Conservation (phyloP, 2,329 filamentous ascomycete genomes). For the Fulvia fulva region DNA sequence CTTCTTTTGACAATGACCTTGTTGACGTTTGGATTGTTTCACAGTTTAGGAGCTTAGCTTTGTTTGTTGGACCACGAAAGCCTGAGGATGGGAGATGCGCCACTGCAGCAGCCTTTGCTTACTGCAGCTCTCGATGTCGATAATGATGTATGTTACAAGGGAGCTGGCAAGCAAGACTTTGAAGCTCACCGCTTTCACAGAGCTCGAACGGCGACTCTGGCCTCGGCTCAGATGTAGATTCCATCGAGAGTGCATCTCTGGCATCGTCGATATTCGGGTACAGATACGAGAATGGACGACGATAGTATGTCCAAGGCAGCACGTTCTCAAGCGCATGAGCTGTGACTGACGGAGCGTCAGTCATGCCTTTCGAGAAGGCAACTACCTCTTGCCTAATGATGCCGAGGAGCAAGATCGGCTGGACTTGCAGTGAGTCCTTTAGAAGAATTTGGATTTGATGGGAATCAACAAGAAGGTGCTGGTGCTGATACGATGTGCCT, state of each 20-base stretch:
- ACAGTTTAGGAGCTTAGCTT: background rate
- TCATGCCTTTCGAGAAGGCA: conserved; percentile 21
- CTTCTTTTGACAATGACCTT: background rate
- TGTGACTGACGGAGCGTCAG: background rate
- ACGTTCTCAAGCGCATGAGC: no score
- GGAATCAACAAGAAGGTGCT: background rate
- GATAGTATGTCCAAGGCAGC: conserved; percentile 2
- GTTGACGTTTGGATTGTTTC: background rate
- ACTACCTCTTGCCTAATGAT: conserved; percentile 25
- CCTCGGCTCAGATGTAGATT: background rate
- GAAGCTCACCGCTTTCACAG: background rate
- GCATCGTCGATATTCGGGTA: conserved; percentile 18
- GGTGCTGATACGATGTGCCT: background rate
- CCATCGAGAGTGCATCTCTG: conserved; percentile 7
- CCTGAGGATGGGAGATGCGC: background rate
- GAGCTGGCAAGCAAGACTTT: background rate
- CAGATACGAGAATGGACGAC: conserved; percentile 17
- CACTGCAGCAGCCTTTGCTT: background rate
- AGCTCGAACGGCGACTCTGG: background rate
- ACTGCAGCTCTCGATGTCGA: background rate
- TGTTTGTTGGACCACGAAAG: background rate
- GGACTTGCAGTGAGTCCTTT: conserved; percentile 16
- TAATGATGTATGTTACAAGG: background rate
- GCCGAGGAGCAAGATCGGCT: conserved; percentile 25
- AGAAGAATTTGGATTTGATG: background rate